A percentile compares a stretch with the other conserved stretches of the same genome.
These are phyloP conservation scores for Cryptosporidium ryanae DNA, from an alignment of 169 alveolate species.

Conservation along the genomic window DNA sequence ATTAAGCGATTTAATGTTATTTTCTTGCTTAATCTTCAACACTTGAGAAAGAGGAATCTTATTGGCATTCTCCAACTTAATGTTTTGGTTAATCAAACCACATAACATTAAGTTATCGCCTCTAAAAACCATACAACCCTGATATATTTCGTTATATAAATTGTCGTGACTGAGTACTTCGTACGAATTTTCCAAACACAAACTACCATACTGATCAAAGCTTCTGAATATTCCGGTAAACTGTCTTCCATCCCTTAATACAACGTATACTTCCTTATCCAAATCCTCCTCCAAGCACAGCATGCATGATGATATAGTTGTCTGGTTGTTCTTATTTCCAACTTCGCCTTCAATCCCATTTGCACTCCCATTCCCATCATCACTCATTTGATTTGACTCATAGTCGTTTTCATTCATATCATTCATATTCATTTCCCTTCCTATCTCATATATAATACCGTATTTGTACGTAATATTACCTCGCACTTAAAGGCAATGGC, in stretches of 20 bases:
- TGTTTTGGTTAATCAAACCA: slow-evolving; percentile 52
- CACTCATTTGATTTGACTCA: slow-evolving; percentile 20
- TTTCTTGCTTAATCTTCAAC: slow-evolving; percentile 48
- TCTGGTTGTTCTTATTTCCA: slow-evolving; percentile 19
- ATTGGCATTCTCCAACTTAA: slow-evolving; percentile 25
- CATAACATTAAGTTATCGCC: slow-evolving; percentile 70
- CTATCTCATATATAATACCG: too few species aligned
- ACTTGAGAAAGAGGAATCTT: slow-evolving; percentile 38
- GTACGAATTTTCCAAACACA: slow-evolving; percentile 44
- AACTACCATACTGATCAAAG: slow-evolving; percentile 72
- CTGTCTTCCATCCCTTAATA: slow-evolving; percentile 69
- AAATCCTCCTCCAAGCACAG: slow-evolving; percentile 65
- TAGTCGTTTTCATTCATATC: not conserved
- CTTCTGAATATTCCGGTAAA: slow-evolving; percentile 69
- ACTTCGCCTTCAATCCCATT: too few species aligned
- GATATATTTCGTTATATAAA: slow-evolving; percentile 39
- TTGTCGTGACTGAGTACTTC: slow-evolving; percentile 30
- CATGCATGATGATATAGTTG: slow-evolving; percentile 56
- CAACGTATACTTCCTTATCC: slow-evolving; percentile 59
- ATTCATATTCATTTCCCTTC: slow-evolving; percentile 4
- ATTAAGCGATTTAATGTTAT: slow-evolving; percentile 15
- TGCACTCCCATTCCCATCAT: not conserved
- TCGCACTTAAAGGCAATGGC: too few species aligned
- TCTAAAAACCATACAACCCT: slow-evolving; percentile 70
- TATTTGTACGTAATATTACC: too few species aligned